phyloP scores from a whole-genome alignment of 2,329 filamentous ascomycete genomes.

The Apiospora pterosperma region DNA sequence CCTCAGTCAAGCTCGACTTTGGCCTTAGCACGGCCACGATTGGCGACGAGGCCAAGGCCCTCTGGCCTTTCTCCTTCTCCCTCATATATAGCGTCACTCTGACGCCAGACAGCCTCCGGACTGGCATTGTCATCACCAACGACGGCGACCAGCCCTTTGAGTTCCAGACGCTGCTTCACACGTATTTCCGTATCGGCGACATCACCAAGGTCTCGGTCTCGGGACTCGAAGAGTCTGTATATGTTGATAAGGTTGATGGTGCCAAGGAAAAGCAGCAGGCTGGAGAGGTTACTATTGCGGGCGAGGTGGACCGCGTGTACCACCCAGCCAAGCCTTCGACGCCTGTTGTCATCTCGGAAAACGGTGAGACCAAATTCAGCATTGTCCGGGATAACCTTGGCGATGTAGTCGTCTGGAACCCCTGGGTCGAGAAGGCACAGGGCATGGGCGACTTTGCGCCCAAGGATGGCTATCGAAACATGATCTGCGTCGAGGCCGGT shows the following conservation, averaged over 20 bases:
- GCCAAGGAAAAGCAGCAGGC: constrained; percentile 62
- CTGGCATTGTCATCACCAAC: constrained; percentile 84
- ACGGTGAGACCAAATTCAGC: constrained; percentile 62
- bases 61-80: constrained; percentile 85
- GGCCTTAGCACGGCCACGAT: constrained; percentile 76
- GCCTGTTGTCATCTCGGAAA: constrained; percentile 58
- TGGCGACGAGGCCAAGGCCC: constrained; percentile 61
- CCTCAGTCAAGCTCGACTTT: constrained; percentile 91
- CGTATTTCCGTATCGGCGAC: constrained; percentile 83
- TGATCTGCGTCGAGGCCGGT: constrained; percentile 93
- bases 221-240: constrained; percentile 73
- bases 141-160: constrained; percentile 81
- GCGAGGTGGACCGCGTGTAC: constrained; percentile 89
- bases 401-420: constrained; percentile 96
- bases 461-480: constrained; percentile 85
- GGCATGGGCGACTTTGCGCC: constrained; percentile 84
- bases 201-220: constrained; percentile 69
- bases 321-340: constrained; percentile 59
- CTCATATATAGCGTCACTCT: constrained; percentile 92
- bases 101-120: constrained; percentile 69
- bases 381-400: constrained; percentile 80
- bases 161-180: constrained; percentile 88
- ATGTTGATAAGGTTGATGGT: constrained; percentile 78
- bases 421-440: constrained; percentile 82
- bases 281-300: constrained; percentile 63